These are phyloP conservation scores for Dalbergia cochinchinensis DNA, from an alignment of 306 rosid genomes.

Conservation along the genomic window DNA sequence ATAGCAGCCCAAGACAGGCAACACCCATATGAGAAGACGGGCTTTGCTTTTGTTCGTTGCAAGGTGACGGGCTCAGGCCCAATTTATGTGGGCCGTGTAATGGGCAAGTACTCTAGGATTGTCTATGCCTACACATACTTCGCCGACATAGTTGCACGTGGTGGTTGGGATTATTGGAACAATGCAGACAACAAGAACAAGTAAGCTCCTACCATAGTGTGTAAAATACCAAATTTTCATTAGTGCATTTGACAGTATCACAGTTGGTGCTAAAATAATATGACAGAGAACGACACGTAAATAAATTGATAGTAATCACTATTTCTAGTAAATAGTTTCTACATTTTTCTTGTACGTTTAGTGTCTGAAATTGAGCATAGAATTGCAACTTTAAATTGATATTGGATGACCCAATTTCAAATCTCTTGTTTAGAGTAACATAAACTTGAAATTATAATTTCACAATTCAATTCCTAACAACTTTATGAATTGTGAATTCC, in stretches of 20 bases:
- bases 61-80: conserved; percentile 74
- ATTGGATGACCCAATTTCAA: too few relatives aligned
- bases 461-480: too few relatives aligned
- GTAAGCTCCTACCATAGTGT: conserved; percentile 30
- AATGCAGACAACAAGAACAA: conserved; percentile 49
- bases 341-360: background rate
- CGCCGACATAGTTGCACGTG: conserved; percentile 68
- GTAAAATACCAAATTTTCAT: too few relatives aligned
- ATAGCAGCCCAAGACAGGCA: conserved; percentile 76
- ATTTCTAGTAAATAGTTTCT: background rate
- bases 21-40: conserved; percentile 64
- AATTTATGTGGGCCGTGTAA: conserved; percentile 76
- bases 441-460: too few relatives aligned
- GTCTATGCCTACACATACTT: conserved; percentile 73
- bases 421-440: too few relatives aligned
- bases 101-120: conserved; percentile 72
- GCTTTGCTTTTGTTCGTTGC: conserved; percentile 72
- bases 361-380: too few relatives aligned
- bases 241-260: too few relatives aligned
- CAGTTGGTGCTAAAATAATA: too few relatives aligned
- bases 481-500: too few relatives aligned
- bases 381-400: too few relatives aligned
- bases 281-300: too few relatives aligned
- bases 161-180: conserved; percentile 78
- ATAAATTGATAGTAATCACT: too few relatives aligned